These are phyloP conservation scores for Lipomyces sp. DNA, from an alignment of 805 yeast genomes.

Conservation along the genomic window DNA sequence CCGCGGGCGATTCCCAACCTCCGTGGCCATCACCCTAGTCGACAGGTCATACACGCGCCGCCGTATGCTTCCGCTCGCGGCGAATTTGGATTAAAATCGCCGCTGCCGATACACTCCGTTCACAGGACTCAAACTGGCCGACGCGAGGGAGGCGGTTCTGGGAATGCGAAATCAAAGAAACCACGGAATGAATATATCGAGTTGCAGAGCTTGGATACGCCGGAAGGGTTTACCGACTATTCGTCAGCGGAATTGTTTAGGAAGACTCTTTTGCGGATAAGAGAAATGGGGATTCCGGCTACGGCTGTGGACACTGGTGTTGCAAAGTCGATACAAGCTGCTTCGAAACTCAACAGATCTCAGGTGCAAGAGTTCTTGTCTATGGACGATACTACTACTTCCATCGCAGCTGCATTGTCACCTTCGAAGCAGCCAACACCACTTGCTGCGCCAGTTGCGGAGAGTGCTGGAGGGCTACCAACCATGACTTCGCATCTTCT, in stretches of 20 bases:
- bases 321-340: background rate
- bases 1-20: constrained; percentile 7
- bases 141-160: too few relatives aligned
- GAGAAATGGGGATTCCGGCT: constrained; percentile 14
- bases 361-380: too few relatives aligned
- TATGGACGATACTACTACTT: too few relatives aligned
- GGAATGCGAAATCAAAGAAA: background rate
- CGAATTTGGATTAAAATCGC: constrained; percentile 30
- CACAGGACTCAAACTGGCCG: too few relatives aligned
- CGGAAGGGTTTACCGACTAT: constrained; percentile 22
- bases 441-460: too few relatives aligned
- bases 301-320: background rate
- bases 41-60: constrained; percentile 28
- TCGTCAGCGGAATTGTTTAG: constrained; percentile 7
- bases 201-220: constrained; percentile 14
- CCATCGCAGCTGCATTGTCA: too few relatives aligned
- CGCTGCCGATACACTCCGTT: constrained; percentile 11
- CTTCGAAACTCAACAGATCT: background rate
- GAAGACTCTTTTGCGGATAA: constrained; percentile 6
- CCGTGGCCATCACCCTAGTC: constrained; percentile 26
- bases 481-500: too few relatives aligned
- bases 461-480: too few relatives aligned
- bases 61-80: constrained; percentile 14
- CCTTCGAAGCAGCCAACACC: too few relatives aligned
- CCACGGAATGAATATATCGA: constrained; percentile 3